Conservation (phyloP, 148 eudicot species). For the Rhododendron henanense region DNA sequence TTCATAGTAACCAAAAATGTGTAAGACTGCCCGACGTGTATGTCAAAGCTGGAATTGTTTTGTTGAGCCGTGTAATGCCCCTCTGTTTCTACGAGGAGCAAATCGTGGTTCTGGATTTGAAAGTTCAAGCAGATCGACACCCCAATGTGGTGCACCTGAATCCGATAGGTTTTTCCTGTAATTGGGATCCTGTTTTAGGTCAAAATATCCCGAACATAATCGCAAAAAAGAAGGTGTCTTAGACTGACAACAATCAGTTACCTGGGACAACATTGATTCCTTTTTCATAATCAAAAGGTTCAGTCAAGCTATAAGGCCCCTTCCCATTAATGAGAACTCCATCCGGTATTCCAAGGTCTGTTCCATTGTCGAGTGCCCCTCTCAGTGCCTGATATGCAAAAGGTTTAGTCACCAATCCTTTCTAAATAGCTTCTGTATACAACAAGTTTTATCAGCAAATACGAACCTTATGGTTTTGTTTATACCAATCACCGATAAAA, state of each 20-base stretch:
- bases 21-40: conserved; percentile 89
- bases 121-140: conserved; percentile 76
- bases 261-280: conserved; percentile 83
- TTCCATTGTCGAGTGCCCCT: conserved; percentile 66
- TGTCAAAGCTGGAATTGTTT: conserved; percentile 80
- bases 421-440: too few species aligned
- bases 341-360: conserved; percentile 86
- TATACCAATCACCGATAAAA: too few species aligned
- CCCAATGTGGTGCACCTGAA: conserved; percentile 91
- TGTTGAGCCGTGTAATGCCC: conserved; percentile 93
- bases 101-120: conserved; percentile 68
- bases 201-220: background rate
- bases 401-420: background rate
- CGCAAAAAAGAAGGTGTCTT: background rate
- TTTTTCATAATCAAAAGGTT: conserved; percentile 65
- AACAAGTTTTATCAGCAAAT: too few species aligned
- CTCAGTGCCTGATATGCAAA: conserved; percentile 59
- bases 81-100: conserved; percentile 82
- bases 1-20: conserved; percentile 81
- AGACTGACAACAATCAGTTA: background rate
- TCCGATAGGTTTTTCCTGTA: conserved; percentile 75
- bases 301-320: conserved; percentile 66
- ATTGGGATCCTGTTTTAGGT: background rate
- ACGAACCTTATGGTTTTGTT: too few species aligned
- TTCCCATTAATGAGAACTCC: conserved; percentile 95